These are phyloP conservation scores for Phlyctochytrium bullatum DNA, from an alignment of 192 early-diverging fungal species.

Conservation along the genomic window DNA sequence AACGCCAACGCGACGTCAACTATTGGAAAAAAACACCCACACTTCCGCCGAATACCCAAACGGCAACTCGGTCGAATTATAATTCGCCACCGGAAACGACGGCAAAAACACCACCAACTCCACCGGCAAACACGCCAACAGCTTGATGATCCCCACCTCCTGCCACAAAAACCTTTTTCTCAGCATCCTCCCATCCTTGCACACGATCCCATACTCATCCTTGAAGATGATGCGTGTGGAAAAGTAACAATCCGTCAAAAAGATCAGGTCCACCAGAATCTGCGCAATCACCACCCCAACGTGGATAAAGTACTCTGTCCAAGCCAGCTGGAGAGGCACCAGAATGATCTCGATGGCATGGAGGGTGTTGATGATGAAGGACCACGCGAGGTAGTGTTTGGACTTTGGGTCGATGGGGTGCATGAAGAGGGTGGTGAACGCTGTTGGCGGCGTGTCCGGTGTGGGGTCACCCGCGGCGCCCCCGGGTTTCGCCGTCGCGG, in stretches of 20 bases:
- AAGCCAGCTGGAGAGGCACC: constrained; percentile 25
- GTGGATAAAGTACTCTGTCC: constrained; percentile 22
- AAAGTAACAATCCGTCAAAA: constrained; percentile 24
- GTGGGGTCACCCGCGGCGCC: no score
- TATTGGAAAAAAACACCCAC: neutral
- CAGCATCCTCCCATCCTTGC: constrained; percentile 9
- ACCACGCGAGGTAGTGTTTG: constrained; percentile 4
- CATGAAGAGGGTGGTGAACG: neutral
- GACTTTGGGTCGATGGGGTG: neutral
- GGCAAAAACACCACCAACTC: constrained; percentile 15
- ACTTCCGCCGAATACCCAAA: neutral
- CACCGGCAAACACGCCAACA: constrained; percentile 23
- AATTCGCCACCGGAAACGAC: neutral
- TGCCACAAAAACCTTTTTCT: constrained; percentile 14
- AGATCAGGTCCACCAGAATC: constrained; percentile 18
- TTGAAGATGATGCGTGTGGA: constrained; percentile 15
- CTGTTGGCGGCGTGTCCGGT: neutral
- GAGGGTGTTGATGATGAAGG: constrained; percentile 15
- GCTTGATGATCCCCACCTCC: constrained; percentile 9
- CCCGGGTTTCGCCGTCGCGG: no score
- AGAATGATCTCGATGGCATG: constrained; percentile 21
- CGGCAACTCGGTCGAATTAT: neutral
- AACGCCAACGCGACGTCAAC: no score
- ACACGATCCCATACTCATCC: constrained; percentile 29
- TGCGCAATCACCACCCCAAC: constrained; percentile 18